Base-by-base conservation (phyloP, 2,329 filamentous ascomycete species). In the Lachnellula occidentalis region DNA sequence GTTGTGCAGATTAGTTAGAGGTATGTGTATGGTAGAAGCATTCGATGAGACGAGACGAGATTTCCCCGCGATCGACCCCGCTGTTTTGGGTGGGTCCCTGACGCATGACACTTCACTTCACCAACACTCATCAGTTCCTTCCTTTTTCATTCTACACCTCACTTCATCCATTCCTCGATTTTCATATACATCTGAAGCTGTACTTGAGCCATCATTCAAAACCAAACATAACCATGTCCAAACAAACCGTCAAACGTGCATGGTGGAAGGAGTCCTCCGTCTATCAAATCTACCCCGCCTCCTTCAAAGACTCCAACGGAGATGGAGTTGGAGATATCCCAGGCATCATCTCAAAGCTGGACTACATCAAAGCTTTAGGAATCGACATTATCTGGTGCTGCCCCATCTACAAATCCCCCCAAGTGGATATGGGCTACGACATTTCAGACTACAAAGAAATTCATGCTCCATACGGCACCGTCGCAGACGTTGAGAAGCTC, bases 341-440 rank as follows among this genome's bases (percentile, higher is more conserved):
- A 6, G 85, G 85, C n/a, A 81, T 87, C 54, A 78, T 79, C 11
- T 77, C 77, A 42, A 81, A 83, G 58, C 72, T 88, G 1, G 75
- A 82, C 61, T 86, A 87, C 65, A 74, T 87, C 39, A 73, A 81
- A 64, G 70, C 72, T 2, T 70, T 88, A 0, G 85, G 85, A 0
- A 73, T 85, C 9, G 79, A 88, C 62, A 76, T 83, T 6, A 73
- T 90, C 48, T 89, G 86, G 86, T 69, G 85, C 0, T 86, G 79
- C 45, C 86, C 86, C 12, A 81, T 86, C 67, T 85, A 81, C 62
- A 78, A 83, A 58, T 80, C 76, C 4, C 85, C 85, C 0, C 80
- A 86, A 63, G 72, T 81, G 4, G 85, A 89, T 57, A 86, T 88
- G 83, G 86, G 85, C 27, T 88, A 88, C 64, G 86, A 88, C 61